Base-by-base conservation (phyloP, 2,329 filamentous ascomycete genomes). In the Talaromyces atroroseus region DNA sequence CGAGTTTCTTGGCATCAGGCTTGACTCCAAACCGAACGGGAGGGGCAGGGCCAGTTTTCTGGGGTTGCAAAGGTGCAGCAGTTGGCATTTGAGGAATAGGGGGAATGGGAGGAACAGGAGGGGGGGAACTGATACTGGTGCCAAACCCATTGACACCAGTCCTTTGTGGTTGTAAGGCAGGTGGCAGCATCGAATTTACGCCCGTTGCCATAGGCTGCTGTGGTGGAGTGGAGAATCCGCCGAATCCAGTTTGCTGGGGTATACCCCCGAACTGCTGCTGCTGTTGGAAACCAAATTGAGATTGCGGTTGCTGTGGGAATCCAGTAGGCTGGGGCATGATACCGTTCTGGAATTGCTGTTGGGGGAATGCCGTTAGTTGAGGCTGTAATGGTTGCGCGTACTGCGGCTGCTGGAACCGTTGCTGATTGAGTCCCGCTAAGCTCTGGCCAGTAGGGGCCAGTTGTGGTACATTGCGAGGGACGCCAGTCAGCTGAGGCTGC, bases 11-110 rank as follows among this genome's bases (percentile, higher is more conserved):
- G 29, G 84, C 77, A 49, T 85, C 83, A 26, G 80, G 77, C 57
- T 83, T 80, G 36, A 95, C 86, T 40, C 94, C 94, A 70, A 99
- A 99, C 58, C 90, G 84, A 18, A 99, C 87, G 23, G 90, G 85
- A 47, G 94, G 94, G 20, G 92, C 80, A 6, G 94, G 94, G 0
- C 90, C 90, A 8, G 90, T 95, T 77, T 88, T 86, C 70, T 95
- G 90, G 47, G 90, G 83, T 60, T 86, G 75, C 54, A 92, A 74
- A 58, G 88, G 86, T 49, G 83, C 76, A 47, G 78, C 69, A n/a
- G 81, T 77, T 16, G 80, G 80, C 66, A 85, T 77, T 49, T 82
- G 76, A 23, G 82, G 81, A 54, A 84, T 76, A 11, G 82, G 84
- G 26, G 81, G 80, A 24, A 83, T 71, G 5, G 80, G 76, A 38